Base-by-base conservation (phyloP, 805 yeast species). In the Barnettozyma pratensis region DNA sequence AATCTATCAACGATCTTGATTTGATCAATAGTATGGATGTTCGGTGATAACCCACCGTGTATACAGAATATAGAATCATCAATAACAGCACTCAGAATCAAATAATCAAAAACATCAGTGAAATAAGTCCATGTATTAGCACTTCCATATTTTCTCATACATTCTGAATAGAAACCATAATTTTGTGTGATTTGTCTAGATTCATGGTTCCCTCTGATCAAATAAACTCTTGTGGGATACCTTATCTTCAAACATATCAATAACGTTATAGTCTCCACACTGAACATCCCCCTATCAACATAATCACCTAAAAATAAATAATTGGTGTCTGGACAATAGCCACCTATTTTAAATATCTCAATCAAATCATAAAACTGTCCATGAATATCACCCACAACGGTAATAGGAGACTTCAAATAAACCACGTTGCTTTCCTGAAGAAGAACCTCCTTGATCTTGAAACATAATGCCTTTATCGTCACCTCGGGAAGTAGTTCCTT, bases 321-420 rank as follows among this genome's bases (percentile, higher is more conserved):
- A 67, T 92, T 94, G 3, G 98, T 94, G 60, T 85, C 85, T 0
- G 99, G 98, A 4, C 96, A 86, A 44, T 80, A 78, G 0, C 98
- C 99, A 1, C 97, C 98, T 37, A 92, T 94, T 51, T 84, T 81
- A 68, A 94, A 94, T 34, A 94, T 89, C 65, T 94, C 99, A 31
- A 94, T 67, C 47, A 94, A 71, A 64, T 94, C 99, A 64, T 91
- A 95, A 62, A 87, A 94, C 67, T 94, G 99, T 7, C 98, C 99
- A 60, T 94, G 99, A 41, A 94, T 92, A 63, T 94, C 99, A 2
- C 99, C 99, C 5, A 94, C 97, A 7, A 94, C 88, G 0, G 98
- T 89, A 9, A 94, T 88, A 1, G 99, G 99, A 3, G 95, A 79
- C 35, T 73, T 72, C 7, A 94, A 73, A 40, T 88, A 85, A 44